These are phyloP conservation scores for Conticribra guillardii DNA, from an alignment of 108 stramenopile genomes.

Conservation along the genomic window DNA sequence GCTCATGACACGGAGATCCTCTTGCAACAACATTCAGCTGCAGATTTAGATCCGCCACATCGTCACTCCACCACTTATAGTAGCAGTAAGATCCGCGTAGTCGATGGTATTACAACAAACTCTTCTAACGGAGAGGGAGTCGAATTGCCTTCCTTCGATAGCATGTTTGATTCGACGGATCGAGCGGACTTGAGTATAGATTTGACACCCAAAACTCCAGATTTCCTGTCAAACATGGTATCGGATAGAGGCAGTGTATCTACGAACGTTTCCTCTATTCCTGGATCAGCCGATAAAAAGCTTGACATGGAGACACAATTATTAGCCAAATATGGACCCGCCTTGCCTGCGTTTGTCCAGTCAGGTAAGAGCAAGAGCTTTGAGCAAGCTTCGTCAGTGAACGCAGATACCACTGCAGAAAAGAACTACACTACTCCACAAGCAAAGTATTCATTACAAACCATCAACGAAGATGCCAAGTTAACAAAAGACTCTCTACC, in stretches of 20 bases:
- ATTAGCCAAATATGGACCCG: neutral
- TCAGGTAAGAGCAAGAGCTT: neutral
- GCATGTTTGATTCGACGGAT: neutral
- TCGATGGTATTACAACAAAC: too few relatives aligned
- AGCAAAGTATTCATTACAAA: neutral
- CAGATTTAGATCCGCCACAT: neutral
- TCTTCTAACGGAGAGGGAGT: too few relatives aligned
- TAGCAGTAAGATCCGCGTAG: neutral
- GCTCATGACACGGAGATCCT: conserved; percentile 28
- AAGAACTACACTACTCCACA: neutral
- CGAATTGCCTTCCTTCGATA: neutral
- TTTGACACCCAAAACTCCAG: neutral
- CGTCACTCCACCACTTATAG: neutral
- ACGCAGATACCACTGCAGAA: neutral
- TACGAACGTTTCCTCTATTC: neutral
- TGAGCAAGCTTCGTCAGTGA: neutral
- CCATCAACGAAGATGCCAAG: conserved; percentile 6
- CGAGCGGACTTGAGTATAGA: neutral
- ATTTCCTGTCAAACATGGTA: neutral
- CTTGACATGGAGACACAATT: neutral
- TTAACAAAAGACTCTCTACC: neutral
- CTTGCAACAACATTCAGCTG: conserved; percentile 1
- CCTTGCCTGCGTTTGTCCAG: neutral
- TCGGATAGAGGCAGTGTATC: neutral
- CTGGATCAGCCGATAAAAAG: neutral